phyloP scores from a whole-genome alignment of 208 protist species.

The Leishmania amazonensis region DNA sequence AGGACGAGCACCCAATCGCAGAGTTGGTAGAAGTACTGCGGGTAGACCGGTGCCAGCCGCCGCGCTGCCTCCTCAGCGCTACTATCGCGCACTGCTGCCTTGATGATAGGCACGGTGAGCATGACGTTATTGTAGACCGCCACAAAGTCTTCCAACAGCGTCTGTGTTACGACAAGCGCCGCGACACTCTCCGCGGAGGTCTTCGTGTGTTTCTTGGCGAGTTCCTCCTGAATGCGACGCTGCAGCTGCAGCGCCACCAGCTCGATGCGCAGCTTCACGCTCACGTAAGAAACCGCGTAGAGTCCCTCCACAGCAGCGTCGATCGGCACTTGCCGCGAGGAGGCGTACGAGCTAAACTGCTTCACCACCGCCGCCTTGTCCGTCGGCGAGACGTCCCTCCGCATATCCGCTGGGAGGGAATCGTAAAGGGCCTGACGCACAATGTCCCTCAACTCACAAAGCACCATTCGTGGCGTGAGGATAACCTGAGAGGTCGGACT shows the following conservation, averaged over 20 bases:
- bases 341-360: slow-evolving; percentile 29
- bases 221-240: slow-evolving; percentile 38
- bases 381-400: slow-evolving; percentile 12
- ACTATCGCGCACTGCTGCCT: slow-evolving; percentile 22
- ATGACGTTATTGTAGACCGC: slow-evolving; percentile 54
- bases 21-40: slow-evolving; percentile 71
- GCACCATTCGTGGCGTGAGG: slow-evolving; percentile 48
- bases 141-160: slow-evolving; percentile 60
- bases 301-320: slow-evolving; percentile 53
- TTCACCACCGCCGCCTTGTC: slow-evolving; percentile 16
- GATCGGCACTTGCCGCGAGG: slow-evolving; percentile 47
- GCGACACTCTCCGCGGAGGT: slow-evolving; percentile 27
- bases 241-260: slow-evolving; percentile 46
- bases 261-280: slow-evolving; percentile 70
- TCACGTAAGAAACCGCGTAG: slow-evolving; percentile 56
- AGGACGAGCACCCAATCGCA: slow-evolving; percentile 60
- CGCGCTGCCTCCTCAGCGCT: slow-evolving; percentile 7
- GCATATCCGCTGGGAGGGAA: slow-evolving; percentile 29
- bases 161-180: slow-evolving; percentile 52
- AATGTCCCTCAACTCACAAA: slow-evolving; percentile 55
- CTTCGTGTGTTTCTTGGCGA: slow-evolving; percentile 19
- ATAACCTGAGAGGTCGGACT: slow-evolving; percentile 24
- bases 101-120: slow-evolving; percentile 53
- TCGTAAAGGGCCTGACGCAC: slow-evolving; percentile 48
- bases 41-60: slow-evolving; percentile 35